Evolutionary conservation across 768 basidiomycete genomes (phyloP).

Genomic region (Collybia nuda): DNA sequence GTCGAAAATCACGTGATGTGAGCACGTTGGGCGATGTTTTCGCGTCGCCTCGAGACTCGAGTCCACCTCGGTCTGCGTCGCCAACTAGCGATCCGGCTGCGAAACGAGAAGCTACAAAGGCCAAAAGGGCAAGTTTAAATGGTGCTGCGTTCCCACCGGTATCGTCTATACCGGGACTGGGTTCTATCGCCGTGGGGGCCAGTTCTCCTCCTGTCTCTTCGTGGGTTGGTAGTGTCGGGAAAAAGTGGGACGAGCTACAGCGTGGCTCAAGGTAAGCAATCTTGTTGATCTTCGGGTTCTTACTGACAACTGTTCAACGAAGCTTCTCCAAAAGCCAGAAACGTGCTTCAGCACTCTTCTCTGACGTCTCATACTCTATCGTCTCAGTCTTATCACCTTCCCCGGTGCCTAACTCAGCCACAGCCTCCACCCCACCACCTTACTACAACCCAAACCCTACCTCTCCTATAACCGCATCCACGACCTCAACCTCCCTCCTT

Average conservation of each 20-base stretch:
- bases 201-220: slow-evolving; percentile 25
- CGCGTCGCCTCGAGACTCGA: not conserved
- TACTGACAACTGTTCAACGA: not conserved
- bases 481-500: slow-evolving; percentile 29
- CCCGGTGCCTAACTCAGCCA: slow-evolving; percentile 6
- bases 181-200: slow-evolving; percentile 24
- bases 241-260: slow-evolving; percentile 60
- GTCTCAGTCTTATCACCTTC: slow-evolving; percentile 36
- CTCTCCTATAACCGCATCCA: slow-evolving; percentile 13
- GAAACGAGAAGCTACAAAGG: slow-evolving; percentile 1
- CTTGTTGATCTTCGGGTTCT: slow-evolving; percentile 1
- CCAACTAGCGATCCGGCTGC: slow-evolving; percentile 4
- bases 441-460: slow-evolving; percentile 14
- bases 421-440: slow-evolving; percentile 7
- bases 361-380: slow-evolving; percentile 62
- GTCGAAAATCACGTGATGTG: slow-evolving; percentile 21
- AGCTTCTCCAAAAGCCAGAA: slow-evolving; percentile 72
- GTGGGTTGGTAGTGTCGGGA: slow-evolving; percentile 62
- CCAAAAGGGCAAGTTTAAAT: slow-evolving; percentile 13
- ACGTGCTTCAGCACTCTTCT: slow-evolving; percentile 63
- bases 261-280: slow-evolving; percentile 51
- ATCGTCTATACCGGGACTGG: slow-evolving; percentile 39
- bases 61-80: slow-evolving; percentile 8
- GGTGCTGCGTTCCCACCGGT: slow-evolving; percentile 28
- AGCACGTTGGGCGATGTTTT: not conserved